These are phyloP conservation scores for Candida caryicola DNA, from an alignment of 805 yeast species.

Conservation along the genomic window DNA sequence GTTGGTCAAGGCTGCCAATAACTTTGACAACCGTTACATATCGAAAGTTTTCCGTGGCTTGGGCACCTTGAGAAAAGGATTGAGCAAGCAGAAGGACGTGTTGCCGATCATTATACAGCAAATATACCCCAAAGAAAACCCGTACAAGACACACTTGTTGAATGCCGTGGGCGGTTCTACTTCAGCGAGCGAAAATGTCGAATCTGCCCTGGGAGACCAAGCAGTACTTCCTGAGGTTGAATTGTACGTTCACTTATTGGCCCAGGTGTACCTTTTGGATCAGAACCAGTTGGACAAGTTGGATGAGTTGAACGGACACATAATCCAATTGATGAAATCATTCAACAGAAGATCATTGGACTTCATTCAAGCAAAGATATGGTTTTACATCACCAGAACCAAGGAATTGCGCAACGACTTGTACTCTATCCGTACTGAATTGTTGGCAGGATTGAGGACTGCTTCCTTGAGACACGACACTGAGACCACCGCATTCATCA, in stretches of 20 bases:
- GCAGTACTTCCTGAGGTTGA: constrained; percentile 72
- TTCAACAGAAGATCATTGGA: constrained; percentile 84
- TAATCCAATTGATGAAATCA: constrained; percentile 52
- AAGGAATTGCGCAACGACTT: constrained; percentile 60
- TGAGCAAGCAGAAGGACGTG: constrained; percentile 46
- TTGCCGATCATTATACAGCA: constrained; percentile 53
- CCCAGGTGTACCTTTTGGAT: constrained; percentile 76
- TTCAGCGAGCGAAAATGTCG: constrained; percentile 5
- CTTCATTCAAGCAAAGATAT: constrained; percentile 80
- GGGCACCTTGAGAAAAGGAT: constrained; percentile 65
- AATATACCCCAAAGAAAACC: constrained; percentile 52
- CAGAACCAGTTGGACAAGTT: constrained; percentile 46
- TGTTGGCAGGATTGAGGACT: constrained; percentile 75
- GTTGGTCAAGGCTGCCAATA: constrained; percentile 60
- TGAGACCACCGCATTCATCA: constrained; percentile 85
- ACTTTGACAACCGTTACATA: constrained; percentile 83
- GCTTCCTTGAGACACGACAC: constrained; percentile 89
- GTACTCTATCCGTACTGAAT: constrained; percentile 60
- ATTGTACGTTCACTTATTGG: constrained; percentile 71
- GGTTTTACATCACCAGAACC: constrained; percentile 86
- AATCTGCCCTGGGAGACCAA: constrained; percentile 21
- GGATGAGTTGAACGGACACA: constrained; percentile 51
- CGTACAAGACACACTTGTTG: constrained; percentile 40
- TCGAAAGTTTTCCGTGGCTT: constrained; percentile 83
- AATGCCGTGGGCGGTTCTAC: constrained; percentile 28